Conservation (phyloP, 495 filamentous ascomycete genomes). For the Penicillium canescens region DNA sequence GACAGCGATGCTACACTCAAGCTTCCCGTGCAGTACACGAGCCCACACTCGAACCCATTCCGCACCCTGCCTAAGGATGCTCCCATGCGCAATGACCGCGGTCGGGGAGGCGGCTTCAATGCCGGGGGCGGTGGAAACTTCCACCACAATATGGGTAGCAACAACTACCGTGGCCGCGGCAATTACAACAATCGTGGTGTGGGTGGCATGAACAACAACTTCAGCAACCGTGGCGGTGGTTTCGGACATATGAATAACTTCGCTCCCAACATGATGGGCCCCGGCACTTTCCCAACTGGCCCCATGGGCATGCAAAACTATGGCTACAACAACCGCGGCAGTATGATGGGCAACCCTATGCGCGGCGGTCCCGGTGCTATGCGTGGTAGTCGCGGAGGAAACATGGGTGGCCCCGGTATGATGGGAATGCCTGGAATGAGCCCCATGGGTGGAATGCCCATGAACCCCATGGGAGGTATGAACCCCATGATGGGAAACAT, state of each 20-base stretch:
- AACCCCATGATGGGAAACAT: conserved; percentile 44
- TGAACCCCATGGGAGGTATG: conserved; percentile 59
- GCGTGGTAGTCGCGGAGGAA: conserved; percentile 67
- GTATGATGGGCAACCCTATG: conserved; percentile 67
- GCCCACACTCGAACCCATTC: conserved; percentile 81
- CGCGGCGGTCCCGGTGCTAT: conserved; percentile 66
- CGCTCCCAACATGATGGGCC: conserved; percentile 56
- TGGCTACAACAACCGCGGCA: conserved; percentile 61
- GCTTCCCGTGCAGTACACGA: conserved; percentile 72
- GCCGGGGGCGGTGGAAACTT: neutral
- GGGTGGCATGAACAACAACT: conserved; percentile 36
- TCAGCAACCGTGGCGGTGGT: conserved; percentile 37
- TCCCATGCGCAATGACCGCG: conserved; percentile 67
- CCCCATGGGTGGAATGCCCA: conserved; percentile 55
- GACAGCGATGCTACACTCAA: conserved; percentile 69
- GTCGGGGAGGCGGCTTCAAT: conserved; percentile 33
- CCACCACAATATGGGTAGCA: conserved; percentile 15
- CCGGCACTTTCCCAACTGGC: conserved; percentile 50
- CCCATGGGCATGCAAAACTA: conserved; percentile 61
- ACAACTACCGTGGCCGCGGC: conserved; percentile 19
- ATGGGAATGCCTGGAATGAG: conserved; percentile 56
- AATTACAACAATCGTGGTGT: conserved; percentile 41
- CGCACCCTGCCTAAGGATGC: conserved; percentile 89
- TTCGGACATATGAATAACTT: conserved; percentile 37
- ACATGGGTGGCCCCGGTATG: conserved; percentile 51